These are phyloP conservation scores for Hypoxylon sp. DNA, from an alignment of 2,329 filamentous ascomycete genomes.

Conservation along the genomic window DNA sequence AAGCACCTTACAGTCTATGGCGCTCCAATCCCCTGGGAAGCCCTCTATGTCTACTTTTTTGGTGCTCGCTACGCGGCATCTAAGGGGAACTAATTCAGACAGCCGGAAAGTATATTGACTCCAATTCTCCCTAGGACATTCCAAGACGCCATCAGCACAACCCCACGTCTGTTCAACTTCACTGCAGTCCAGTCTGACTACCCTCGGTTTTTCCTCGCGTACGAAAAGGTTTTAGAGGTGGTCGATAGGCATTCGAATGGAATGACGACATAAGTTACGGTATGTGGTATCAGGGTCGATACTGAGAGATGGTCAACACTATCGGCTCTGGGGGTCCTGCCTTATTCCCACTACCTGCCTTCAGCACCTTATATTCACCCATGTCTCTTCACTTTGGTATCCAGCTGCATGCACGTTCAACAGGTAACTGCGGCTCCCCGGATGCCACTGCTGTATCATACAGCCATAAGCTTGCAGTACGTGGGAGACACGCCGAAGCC, in stretches of 20 bases:
- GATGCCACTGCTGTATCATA: conserved; percentile 28
- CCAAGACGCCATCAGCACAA: no score
- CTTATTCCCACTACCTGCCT: background rate
- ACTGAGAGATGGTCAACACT: background rate
- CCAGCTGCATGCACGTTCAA: background rate
- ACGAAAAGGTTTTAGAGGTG: background rate
- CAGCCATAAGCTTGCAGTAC: conserved; percentile 16
- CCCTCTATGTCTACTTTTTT: no score
- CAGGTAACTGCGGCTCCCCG: conserved; percentile 1
- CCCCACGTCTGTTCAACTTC: no score
- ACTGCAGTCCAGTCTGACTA: no score
- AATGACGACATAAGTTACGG: background rate
- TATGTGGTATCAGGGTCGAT: background rate
- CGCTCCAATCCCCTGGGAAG: no score
- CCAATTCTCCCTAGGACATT: no score
- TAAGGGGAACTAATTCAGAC: no score
- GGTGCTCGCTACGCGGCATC: no score
- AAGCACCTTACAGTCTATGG: background rate
- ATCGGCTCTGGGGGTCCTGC: background rate
- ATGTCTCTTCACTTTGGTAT: background rate
- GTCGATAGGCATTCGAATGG: background rate
- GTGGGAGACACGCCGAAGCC: background rate
- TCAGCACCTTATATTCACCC: background rate
- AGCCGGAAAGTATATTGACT: no score
- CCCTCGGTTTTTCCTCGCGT: no score